Base-by-base conservation (phyloP, 192 early-diverging fungal species). In the Coemansia aciculifera region DNA sequence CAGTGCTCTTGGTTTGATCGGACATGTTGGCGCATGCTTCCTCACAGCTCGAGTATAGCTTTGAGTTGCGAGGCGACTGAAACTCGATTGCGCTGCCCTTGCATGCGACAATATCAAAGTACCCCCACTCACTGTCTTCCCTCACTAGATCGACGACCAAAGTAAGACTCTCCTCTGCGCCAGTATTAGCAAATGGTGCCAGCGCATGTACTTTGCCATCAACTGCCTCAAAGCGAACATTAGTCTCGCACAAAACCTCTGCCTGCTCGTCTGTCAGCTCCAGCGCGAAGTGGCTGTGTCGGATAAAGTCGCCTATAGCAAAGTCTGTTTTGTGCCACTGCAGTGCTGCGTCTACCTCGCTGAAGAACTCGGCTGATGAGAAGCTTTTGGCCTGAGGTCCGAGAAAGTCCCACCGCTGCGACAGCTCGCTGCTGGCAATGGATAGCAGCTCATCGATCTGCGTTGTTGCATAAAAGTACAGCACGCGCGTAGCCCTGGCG, bases 391-490 rank as follows among this genome's bases (percentile, higher is more conserved):
- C 42, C 5, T 23, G n/a, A 0, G 79, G 79, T 0, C 74, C 74
- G 11, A 82, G 71, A 66, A 77, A 82, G 44, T 82, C 79, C 79
- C 79, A 82, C 24, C 79, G 74, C 59, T 82, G 71, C 19, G 76
- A 57, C 1, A 77, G 38, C 0, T 59, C 59, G 23, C 63, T 54
- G 43, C 74, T 74, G 0, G 74, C 57, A 15, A 61, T 17, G 11
- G 32, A 9, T 71, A 82, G 68, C 21, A 82, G 59, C 56, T 68
- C 66, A 59, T 82, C 71, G 54, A 82, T 82, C 40, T 82, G 74
- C 37, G 74, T 74, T 0, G 74, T 74, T 1, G 68, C 64, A 59
- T 75, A 75, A 32, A 74, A 42, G 39, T 59, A 63, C 36, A 82
- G 51, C 3, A 66, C 60, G 17, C 36, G 71, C n/a, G 54, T 73